Evolutionary conservation across 441 rosid genomes (phyloP).

Genomic region (Gossypium laxum): DNA sequence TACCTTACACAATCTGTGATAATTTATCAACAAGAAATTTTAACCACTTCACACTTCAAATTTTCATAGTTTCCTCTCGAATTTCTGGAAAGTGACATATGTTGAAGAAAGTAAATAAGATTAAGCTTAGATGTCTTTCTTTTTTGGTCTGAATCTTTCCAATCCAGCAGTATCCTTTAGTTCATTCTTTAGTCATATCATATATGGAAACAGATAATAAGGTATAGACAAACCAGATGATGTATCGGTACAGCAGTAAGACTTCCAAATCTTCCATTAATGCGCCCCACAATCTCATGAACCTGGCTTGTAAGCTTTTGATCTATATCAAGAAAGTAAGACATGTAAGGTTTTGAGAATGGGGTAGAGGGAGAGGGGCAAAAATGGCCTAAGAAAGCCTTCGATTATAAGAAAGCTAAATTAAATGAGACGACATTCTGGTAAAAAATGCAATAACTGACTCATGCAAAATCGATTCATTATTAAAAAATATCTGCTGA

Average conservation of each 20-base stretch:
- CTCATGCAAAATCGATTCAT: neutral
- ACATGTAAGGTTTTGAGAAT: neutral
- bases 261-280: constrained; percentile 73
- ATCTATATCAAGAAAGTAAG: constrained; percentile 28
- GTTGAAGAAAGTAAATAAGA: neutral
- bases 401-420: neutral
- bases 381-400: neutral
- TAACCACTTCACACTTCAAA: neutral
- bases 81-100: neutral
- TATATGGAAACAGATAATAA: neutral
- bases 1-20: neutral
- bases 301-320: constrained; percentile 72
- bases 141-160: neutral
- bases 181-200: neutral
- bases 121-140: neutral
- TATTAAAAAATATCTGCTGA: neutral
- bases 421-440: neutral
- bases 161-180: neutral
- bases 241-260: constrained; percentile 67
- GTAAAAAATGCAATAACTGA: neutral
- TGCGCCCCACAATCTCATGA: constrained; percentile 72
- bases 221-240: constrained; percentile 47
- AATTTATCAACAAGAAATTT: neutral
- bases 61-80: neutral
- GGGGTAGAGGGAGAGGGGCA: neutral